Base-by-base conservation (phyloP, 2,329 filamentous ascomycete species). In the Thyridium curvatum region DNA sequence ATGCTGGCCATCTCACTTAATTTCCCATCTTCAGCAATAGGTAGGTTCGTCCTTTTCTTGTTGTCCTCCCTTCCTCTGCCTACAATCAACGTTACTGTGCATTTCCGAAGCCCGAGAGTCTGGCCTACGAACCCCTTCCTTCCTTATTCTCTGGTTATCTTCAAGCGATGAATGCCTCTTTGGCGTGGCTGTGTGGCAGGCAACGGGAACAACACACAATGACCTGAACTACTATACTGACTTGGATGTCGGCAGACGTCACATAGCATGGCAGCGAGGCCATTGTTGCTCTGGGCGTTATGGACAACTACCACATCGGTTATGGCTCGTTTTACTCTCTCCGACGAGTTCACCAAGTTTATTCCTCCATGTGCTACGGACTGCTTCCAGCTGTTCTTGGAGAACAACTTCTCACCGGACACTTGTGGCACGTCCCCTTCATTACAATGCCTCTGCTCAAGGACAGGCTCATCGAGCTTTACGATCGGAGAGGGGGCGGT, bases 401-500 rank as follows among this genome's bases (percentile, higher is more conserved):
- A 59, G n/a, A 62, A 67, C 44, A 79, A 82, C 55, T 85, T 77
- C 52, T 66, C 68, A 29, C 50, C 55, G 15, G 59, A 56, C 36
- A 53, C 56, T 35, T 84, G 80, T 51, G 65, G 66, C 21, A 52
- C 59, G 28, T 60, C 61, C 12, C 66, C 71, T 10, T 68, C 79
- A 18, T 55, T 86, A 47, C 61, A 69, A 50, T 86, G 81, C 48
- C 66, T 88, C 7, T 89, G 84, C 56, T 69, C 71, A 30, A 67
- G 69, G 41, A 65, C 66, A 28, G 81, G 81, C 8, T 60, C 57
- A 12, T 72, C 72, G 21, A 81, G 79, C 9, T 82, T 79, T 49
- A 87, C 84, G 2, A 52, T 87, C 35, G 83, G 82, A n/a, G 84
- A 88, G 60, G 83, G 72, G 10, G 81, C 78, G 4, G 60, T 86